These are phyloP conservation scores for Striga asiatica DNA, from an alignment of 257 asterid genomes.

Conservation along the genomic window DNA sequence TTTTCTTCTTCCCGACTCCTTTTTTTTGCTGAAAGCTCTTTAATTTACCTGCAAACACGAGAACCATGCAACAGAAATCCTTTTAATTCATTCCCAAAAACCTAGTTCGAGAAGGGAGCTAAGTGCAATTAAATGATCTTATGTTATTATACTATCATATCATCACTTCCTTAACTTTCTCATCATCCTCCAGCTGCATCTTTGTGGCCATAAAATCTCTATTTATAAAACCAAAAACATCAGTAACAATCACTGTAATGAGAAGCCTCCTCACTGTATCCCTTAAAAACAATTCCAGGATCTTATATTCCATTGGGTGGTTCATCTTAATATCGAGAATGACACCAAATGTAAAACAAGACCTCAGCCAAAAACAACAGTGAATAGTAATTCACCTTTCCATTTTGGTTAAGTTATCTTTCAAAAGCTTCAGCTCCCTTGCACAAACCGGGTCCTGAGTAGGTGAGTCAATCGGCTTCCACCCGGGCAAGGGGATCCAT, in stretches of 20 bases:
- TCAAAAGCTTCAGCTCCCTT: constrained; percentile 49
- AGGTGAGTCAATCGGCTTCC: constrained; percentile 85
- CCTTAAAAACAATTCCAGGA: too few species aligned
- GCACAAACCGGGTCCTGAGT: constrained; percentile 86
- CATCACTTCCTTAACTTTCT: constrained; percentile 48
- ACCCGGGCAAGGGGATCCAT: constrained; percentile 96
- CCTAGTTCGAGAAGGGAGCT: background rate
- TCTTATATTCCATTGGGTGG: too few species aligned
- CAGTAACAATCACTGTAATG: too few species aligned
- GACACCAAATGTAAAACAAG: too few species aligned
- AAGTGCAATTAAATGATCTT: background rate
- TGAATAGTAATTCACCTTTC: constrained; percentile 35
- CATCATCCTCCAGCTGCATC: constrained; percentile 51
- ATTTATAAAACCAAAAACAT: constrained; percentile 7
- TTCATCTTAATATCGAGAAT: too few species aligned
- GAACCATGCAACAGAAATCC: constrained; percentile 9
- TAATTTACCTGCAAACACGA: constrained; percentile 38
- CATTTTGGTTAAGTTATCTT: constrained; percentile 37
- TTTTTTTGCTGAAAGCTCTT: constrained; percentile 25
- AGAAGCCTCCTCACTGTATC: too few species aligned
- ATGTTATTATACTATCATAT: too few species aligned
- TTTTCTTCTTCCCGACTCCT: constrained; percentile 33
- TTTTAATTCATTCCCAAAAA: background rate
- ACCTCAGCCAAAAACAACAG: too few species aligned
- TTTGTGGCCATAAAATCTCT: constrained; percentile 47